Conservation (phyloP, 2,329 filamentous ascomycete species). For the Cadophora luteo-olivacea region DNA sequence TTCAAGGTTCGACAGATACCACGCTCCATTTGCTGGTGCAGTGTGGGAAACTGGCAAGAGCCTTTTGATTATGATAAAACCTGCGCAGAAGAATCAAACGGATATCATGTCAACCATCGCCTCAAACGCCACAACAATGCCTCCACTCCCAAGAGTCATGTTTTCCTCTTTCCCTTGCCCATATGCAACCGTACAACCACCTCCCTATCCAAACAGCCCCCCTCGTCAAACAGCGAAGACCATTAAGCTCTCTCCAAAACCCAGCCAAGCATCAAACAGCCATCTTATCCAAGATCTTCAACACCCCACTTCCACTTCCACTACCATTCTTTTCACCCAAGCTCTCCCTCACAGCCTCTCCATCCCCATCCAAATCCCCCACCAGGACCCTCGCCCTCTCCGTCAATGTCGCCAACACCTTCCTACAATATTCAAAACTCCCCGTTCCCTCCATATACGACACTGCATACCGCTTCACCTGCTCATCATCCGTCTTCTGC, state of each 20-base stretch:
- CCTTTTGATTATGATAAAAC: not conserved
- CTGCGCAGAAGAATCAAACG: not conserved
- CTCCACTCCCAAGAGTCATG: not conserved
- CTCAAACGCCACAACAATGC: conserved; percentile 3
- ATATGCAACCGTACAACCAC: not conserved
- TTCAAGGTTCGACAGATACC: too few relatives aligned
- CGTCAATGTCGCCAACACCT: conserved; percentile 69
- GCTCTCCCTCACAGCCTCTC: conserved; percentile 62
- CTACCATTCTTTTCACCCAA: conserved; percentile 58
- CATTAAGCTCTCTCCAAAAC: not conserved
- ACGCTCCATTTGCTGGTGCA: too few relatives aligned
- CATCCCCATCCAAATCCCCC: conserved; percentile 67
- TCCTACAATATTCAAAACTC: conserved; percentile 84
- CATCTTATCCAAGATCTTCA: conserved; percentile 74
- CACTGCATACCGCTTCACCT: conserved; percentile 91
- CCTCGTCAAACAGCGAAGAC: not conserved
- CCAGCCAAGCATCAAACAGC: conserved; percentile 38
- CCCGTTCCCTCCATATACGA: conserved; percentile 89
- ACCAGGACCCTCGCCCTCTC: conserved; percentile 63
- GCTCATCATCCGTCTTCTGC: conserved; percentile 84
- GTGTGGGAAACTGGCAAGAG: too few relatives aligned
- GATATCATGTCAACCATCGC: conserved; percentile 17
- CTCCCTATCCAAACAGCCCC: not conserved
- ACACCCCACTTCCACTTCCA: conserved; percentile 56
- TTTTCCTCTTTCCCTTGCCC: not conserved